Evolutionary conservation across 2,329 filamentous ascomycete species (phyloP).

Genomic region (Alternaria sp.): DNA sequence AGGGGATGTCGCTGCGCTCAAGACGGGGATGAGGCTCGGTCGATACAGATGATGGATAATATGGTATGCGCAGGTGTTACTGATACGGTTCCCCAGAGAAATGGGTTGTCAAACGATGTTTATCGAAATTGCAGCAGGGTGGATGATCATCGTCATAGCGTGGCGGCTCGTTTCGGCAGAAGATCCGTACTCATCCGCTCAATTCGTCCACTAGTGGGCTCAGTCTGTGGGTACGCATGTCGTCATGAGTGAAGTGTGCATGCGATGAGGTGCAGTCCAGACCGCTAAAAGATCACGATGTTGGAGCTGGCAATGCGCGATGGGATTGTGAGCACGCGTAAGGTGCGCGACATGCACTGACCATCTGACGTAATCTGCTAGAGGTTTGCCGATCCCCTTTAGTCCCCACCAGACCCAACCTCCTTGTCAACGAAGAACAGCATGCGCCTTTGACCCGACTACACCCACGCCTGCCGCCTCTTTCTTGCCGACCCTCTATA

Average conservation of each 20-base stretch:
- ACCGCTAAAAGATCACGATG: not conserved
- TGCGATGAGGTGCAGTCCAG: not conserved
- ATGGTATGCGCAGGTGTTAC: not conserved
- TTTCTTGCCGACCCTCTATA: too few species aligned
- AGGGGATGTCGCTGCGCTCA: not conserved
- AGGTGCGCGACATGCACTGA: conserved; percentile 9
- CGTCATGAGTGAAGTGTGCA: conserved; percentile 8
- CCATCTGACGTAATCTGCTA: conserved; percentile 11
- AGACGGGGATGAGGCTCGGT: not conserved
- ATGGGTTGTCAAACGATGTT: conserved; percentile 1
- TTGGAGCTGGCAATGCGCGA: not conserved
- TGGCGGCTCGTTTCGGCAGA: conserved; percentile 18
- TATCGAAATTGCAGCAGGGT: conserved; percentile 10
- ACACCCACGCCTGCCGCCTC: not conserved
- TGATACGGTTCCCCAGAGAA: conserved; percentile 1
- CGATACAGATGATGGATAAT: not conserved
- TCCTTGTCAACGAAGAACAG: not conserved
- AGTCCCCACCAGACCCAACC: not conserved
- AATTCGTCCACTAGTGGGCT: not conserved
- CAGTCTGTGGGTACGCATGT: conserved; percentile 7
- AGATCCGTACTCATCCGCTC: conserved; percentile 20
- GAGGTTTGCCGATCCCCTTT: not conserved
- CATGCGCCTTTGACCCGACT: not conserved
- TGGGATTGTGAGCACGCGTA: conserved; percentile 3
- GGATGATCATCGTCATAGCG: conserved; percentile 21